These are phyloP conservation scores for Oxyria digyna DNA, from an alignment of 148 eudicot genomes.

Conservation along the genomic window DNA sequence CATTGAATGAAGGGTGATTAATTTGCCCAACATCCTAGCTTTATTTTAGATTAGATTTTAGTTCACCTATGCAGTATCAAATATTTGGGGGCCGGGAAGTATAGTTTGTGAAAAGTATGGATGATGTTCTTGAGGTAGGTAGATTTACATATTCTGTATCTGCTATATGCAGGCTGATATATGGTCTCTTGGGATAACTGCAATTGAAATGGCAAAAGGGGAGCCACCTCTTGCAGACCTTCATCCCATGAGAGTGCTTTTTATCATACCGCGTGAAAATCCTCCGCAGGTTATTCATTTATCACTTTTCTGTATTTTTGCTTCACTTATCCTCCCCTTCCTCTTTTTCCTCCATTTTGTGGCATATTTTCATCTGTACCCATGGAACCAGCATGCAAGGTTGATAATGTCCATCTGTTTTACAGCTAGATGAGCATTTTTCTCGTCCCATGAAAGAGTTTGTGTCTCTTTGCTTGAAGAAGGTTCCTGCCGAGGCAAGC, in stretches of 20 bases:
- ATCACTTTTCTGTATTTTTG: not conserved
- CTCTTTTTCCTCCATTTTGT: not conserved
- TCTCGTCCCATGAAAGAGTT: slow-evolving; percentile 95
- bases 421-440: slow-evolving; percentile 93
- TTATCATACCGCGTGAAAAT: slow-evolving; percentile 95
- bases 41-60: not conserved
- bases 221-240: slow-evolving; percentile 98
- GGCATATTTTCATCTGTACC: not conserved
- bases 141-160: not conserved
- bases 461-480: slow-evolving; percentile 74
- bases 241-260: slow-evolving; percentile 98
- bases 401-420: not conserved
- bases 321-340: not conserved
- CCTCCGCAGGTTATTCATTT: slow-evolving; percentile 75
- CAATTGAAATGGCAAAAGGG: slow-evolving; percentile 98
- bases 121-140: not conserved
- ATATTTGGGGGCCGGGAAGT: not conserved
- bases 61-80: not conserved
- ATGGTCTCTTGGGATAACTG: slow-evolving; percentile 95
- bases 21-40: no score
- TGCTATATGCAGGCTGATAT: slow-evolving; percentile 72
- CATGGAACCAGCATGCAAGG: not conserved
- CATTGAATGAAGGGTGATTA: no score
- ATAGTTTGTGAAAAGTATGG: not conserved
- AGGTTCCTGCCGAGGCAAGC: slow-evolving; percentile 80